A percentile compares a stretch with the other conserved stretches of the same genome.
These are phyloP conservation scores for Hypoxylon sp. DNA, from an alignment of 2,329 filamentous ascomycete species.

Conservation along the genomic window DNA sequence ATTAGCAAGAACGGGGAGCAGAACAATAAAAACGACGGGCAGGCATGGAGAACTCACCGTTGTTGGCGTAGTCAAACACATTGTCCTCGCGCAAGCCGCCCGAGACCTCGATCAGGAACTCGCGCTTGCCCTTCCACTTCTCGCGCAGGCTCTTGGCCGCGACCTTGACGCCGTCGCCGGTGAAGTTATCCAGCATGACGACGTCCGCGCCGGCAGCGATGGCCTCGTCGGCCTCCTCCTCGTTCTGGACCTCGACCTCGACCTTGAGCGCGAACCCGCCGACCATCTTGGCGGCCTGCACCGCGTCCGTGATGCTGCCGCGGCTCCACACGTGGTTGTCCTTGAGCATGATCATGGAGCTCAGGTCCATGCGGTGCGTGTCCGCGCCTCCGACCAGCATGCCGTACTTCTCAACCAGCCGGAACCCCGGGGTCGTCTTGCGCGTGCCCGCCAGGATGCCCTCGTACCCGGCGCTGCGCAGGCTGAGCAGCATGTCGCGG, in stretches of 20 bases:
- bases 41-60: slow-evolving; percentile 63
- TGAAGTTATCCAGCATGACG: slow-evolving; percentile 98
- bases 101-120: slow-evolving; percentile 90
- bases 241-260: slow-evolving; percentile 92
- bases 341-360: slow-evolving; percentile 98
- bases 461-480: slow-evolving; percentile 77
- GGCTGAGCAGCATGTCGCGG: slow-evolving; percentile 64
- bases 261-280: slow-evolving; percentile 94
- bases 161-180: slow-evolving; percentile 78
- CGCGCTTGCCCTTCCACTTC: slow-evolving; percentile 78
- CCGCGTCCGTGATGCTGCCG: slow-evolving; percentile 86
- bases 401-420: slow-evolving; percentile 96
- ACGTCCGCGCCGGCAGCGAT: slow-evolving; percentile 92
- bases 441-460: slow-evolving; percentile 93
- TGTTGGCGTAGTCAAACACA: slow-evolving; percentile 82
- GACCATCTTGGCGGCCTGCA: slow-evolving; percentile 83
- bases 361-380: slow-evolving; percentile 89
- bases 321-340: slow-evolving; percentile 98
- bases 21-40: not conserved
- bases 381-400: slow-evolving; percentile 96
- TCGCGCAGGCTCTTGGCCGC: slow-evolving; percentile 83
- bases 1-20: slow-evolving; percentile 37
- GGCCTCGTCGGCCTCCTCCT: slow-evolving; percentile 90
- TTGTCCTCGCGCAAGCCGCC: slow-evolving; percentile 90
- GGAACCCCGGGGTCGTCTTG: slow-evolving; percentile 96